Evolutionary conservation across 1,139 yeast genomes (phyloP), one percentile per base, ranked within the genome.

Genomic region (Blastobotrys raffinosifermentans): DNA sequence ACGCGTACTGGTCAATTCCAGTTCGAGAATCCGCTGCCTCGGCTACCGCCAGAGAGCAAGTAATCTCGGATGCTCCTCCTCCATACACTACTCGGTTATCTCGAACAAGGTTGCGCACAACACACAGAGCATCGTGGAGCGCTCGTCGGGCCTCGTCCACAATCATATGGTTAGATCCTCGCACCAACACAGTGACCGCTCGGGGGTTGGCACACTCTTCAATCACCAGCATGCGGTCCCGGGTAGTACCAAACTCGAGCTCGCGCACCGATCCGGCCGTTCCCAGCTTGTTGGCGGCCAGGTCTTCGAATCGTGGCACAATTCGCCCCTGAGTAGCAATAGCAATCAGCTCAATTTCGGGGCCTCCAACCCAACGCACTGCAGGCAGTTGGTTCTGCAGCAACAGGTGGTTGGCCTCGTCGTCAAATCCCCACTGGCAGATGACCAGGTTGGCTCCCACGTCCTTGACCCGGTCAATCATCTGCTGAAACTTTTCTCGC

Each of bases 381-480:
- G 98, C 97, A 37, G 95, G 94, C 48, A 91, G 73, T 30, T 84
- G 75, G 62, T 89, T 86, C 53, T 93, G 85, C 52, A 89, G 70
- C 46, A 91, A 72, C 57, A 91, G 68, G 63, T 93, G 96, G 64
- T 91, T 93, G 31, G 98, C 98, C 67, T 93, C 98, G 62, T 93
- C 99, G 60, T 93, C 98, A 57, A 93, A 93, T 10, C 99, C 99
- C 98, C 98, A 91, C 68, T 91, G 99, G 67, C 98, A 91, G 27
- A 94, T 93, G 41, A 91, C 98, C 37, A 89, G 77, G 60, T 89
- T 91, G 23, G 99, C 98, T 23, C 98, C 98, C 0, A 95, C 73
- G 16, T 73, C 75, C 64, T 93, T 89, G 39, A 91, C 94, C 45
- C 72, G 68, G 45, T 80, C 74, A 46, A 91, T 87, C 98, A 93